These are phyloP conservation scores for Cavenderia fasciculata DNA, from an alignment of 78 protist genomes.

Conservation along the genomic window DNA sequence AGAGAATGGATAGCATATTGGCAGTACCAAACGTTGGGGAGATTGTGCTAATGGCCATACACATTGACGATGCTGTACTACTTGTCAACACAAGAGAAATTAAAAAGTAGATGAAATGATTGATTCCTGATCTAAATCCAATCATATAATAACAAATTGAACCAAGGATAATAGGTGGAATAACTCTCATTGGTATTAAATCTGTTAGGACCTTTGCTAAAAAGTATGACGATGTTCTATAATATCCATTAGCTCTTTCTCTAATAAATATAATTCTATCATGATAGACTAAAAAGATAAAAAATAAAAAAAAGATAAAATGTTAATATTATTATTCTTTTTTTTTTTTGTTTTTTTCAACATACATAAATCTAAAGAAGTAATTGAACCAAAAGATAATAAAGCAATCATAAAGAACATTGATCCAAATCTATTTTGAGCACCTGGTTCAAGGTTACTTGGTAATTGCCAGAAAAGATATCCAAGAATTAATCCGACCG, in stretches of 20 bases:
- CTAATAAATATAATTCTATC: conserved; percentile 77
- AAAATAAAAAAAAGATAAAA: no score
- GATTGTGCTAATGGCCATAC: conserved; percentile 80
- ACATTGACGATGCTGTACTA: conserved; percentile 79
- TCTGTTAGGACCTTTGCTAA: conserved; percentile 83
- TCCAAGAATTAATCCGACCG: conserved; percentile 83
- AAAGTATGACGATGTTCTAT: conserved; percentile 77
- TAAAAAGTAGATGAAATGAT: conserved; percentile 71
- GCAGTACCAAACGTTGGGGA: conserved; percentile 75
- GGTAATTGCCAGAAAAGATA: conserved; percentile 76
- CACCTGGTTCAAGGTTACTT: conserved; percentile 48
- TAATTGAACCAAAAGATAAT: conserved; percentile 80
- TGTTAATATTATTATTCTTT: not conserved
- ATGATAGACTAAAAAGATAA: conserved; percentile 26
- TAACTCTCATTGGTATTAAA: conserved; percentile 86
- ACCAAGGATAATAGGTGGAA: conserved; percentile 87
- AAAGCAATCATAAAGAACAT: conserved; percentile 47
- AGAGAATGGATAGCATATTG: conserved; percentile 70
- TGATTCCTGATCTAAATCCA: conserved; percentile 78
- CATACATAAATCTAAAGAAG: conserved; percentile 76
- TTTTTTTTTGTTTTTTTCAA: not conserved
- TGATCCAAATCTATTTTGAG: conserved; percentile 65
- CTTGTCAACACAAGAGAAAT: conserved; percentile 63
- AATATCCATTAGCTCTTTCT: conserved; percentile 86
- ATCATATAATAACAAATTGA: conserved; percentile 86